Conservation (phyloP, 352 stramenopile genomes). For the Globisporangium polare region DNA sequence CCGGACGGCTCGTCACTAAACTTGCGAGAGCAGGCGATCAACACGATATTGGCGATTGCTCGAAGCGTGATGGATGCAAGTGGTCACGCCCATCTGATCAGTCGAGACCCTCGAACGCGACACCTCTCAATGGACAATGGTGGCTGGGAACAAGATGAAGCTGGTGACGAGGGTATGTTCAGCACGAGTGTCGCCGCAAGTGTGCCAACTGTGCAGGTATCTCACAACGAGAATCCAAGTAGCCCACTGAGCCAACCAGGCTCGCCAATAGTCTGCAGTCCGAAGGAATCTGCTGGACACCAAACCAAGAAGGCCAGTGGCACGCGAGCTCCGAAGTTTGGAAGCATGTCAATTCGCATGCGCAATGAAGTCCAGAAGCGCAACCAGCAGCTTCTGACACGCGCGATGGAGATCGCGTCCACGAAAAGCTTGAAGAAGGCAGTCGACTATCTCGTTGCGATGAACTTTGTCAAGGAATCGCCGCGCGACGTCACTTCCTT, state of each 20-base stretch:
- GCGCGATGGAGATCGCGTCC: constrained; percentile 74
- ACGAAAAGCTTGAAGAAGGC: constrained; percentile 86
- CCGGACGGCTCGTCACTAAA: constrained; percentile 36
- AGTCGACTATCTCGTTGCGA: constrained; percentile 80
- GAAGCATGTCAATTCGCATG: constrained; percentile 68
- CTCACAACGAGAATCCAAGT: neutral
- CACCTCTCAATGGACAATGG: constrained; percentile 82
- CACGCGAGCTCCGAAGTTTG: constrained; percentile 26
- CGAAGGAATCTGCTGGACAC: neutral
- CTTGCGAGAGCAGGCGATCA: constrained; percentile 66
- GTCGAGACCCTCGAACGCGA: constrained; percentile 64
- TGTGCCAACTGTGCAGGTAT: neutral
- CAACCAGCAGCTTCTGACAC: constrained; percentile 77
- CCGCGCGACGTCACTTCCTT: constrained; percentile 92
- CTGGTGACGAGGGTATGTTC: constrained; percentile 12
- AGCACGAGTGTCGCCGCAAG: neutral
- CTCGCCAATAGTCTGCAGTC: neutral
- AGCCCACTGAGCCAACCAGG: constrained; percentile 1
- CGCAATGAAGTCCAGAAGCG: constrained; percentile 80
- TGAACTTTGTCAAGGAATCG: constrained; percentile 84
- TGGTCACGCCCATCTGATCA: constrained; percentile 84
- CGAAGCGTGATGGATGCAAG: constrained; percentile 86
- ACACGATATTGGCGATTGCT: constrained; percentile 67
- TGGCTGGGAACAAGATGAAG: constrained; percentile 82
- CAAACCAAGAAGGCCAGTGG: neutral